Evolutionary conservation across 345 rosid species (phyloP).

Genomic region (Psidium guajava): DNA sequence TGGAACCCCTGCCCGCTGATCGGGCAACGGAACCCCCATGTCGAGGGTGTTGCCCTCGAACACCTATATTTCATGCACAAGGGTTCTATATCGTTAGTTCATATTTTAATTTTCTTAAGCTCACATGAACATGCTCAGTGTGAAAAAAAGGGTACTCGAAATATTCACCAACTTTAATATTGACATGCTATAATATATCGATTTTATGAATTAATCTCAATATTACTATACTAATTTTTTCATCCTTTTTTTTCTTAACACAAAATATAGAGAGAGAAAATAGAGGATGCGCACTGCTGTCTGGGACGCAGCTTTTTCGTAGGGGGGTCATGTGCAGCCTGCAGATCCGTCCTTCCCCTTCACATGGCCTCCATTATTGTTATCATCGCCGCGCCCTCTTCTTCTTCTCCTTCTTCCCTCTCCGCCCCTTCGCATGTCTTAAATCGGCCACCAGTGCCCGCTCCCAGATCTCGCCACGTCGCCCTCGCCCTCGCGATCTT

Average conservation of each 20-base stretch:
- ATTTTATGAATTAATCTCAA: background rate
- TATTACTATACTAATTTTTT: no score
- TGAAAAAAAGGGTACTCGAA: no score
- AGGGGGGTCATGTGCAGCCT: background rate
- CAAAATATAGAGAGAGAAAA: background rate
- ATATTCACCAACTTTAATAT: no score
- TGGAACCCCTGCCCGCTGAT: no score
- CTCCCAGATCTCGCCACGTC: background rate
- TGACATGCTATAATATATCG: background rate
- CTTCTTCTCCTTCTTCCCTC: background rate
- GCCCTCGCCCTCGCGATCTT: background rate
- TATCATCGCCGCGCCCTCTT: background rate
- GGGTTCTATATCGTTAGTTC: no score
- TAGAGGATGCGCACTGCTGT: background rate
- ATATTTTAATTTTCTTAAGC: no score
- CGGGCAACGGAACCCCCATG: no score
- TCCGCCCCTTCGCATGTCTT: background rate
- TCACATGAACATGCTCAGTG: no score
- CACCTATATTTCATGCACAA: no score
- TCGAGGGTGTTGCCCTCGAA: no score
- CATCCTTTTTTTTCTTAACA: background rate
- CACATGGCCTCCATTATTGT: background rate
- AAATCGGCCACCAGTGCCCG: background rate
- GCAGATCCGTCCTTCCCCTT: background rate
- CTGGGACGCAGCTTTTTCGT: background rate